These are phyloP conservation scores for Crucihimalaya himalaica DNA, from an alignment of 345 rosid genomes.

Conservation along the genomic window DNA sequence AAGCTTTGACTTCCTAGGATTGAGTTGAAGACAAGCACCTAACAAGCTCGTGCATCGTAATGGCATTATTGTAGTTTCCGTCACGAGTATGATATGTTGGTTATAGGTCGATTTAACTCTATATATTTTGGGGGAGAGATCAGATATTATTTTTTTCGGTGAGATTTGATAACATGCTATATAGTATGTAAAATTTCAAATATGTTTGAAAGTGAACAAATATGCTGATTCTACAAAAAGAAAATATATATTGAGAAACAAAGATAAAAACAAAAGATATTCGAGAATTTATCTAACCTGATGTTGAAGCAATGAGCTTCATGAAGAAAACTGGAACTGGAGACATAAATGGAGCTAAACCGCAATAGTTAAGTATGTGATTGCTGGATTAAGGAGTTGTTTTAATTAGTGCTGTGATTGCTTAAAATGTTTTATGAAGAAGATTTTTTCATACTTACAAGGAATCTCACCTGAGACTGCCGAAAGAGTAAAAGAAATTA, in stretches of 20 bases:
- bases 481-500: background rate
- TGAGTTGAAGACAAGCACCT: background rate
- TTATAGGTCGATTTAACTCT: constrained; percentile 30
- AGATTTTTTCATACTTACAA: background rate
- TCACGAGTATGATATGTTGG: constrained; percentile 12
- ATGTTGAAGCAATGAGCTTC: background rate
- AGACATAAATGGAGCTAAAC: background rate
- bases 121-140: constrained; percentile 9
- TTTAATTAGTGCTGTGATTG: background rate
- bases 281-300: background rate
- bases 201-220: constrained; percentile 5
- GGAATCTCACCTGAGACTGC: too few species aligned
- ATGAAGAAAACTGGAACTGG: background rate
- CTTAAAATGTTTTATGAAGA: background rate
- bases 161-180: constrained; percentile 23
- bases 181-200: background rate
- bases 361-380: background rate
- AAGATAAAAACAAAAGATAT: background rate
- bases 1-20: background rate
- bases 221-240: background rate
- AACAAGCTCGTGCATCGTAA: background rate
- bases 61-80: constrained; percentile 8
- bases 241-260: background rate
- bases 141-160: background rate
- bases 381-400: background rate